Evolutionary conservation across 768 basidiomycete genomes (phyloP).

Genomic region (Mycena crocata): DNA sequence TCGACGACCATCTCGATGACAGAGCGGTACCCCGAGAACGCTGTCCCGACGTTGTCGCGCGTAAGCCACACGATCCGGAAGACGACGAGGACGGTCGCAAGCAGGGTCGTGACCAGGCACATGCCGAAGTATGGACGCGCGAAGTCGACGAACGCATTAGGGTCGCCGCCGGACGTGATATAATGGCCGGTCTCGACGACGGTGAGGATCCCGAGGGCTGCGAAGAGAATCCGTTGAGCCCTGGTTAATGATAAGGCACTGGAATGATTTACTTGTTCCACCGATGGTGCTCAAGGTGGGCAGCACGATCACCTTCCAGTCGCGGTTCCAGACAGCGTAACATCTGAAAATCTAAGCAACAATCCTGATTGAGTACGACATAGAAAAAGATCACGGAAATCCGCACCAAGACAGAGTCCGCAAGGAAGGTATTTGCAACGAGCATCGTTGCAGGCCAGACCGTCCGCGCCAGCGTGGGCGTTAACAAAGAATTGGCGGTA

Average conservation of each 20-base stretch:
- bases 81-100: slow-evolving; percentile 4
- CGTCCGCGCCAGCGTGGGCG: not conserved
- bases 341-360: not conserved
- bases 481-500: not conserved
- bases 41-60: not conserved
- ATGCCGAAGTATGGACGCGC: not conserved
- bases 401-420: not conserved
- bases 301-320: slow-evolving; percentile 8
- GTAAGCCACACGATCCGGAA: slow-evolving; percentile 8
- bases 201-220: not conserved
- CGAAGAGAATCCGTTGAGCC: not conserved
- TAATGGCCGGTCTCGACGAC: not conserved
- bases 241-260: not conserved
- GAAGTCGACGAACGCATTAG: not conserved
- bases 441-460: not conserved
- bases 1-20: slow-evolving; percentile 12
- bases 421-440: not conserved
- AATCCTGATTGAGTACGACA: not conserved
- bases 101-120: not conserved
- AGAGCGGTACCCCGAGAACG: not conserved
- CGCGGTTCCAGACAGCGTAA: slow-evolving; percentile 4
- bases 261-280: not conserved
- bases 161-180: not conserved
- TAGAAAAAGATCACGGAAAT: not conserved
- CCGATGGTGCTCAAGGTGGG: slow-evolving; percentile 3